phyloP scores from a whole-genome alignment of 805 yeast species.

The Monosporozyma aquatica region DNA sequence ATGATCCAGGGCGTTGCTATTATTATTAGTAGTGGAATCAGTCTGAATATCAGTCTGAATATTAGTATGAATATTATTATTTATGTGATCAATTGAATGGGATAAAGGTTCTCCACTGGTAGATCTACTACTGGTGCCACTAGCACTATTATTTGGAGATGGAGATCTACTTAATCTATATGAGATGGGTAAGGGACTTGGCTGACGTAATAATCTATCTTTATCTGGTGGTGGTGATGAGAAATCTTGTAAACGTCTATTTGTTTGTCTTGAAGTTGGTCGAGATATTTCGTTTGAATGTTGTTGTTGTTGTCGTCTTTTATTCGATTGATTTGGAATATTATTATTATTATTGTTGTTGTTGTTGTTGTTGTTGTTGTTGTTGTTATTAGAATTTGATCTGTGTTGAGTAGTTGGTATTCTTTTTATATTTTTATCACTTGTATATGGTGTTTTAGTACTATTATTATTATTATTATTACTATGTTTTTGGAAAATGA shows the following conservation, averaged over 20 bases:
- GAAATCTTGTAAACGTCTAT: background rate
- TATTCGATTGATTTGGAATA: background rate
- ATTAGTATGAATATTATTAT: too few species aligned
- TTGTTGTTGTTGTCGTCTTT: conserved; percentile 1
- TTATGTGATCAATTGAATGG: background rate
- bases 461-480: conserved; percentile 5
- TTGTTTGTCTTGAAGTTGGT: background rate
- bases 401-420: too few species aligned
- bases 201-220: conserved; percentile 1
- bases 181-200: background rate
- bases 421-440: background rate
- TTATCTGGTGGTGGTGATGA: background rate
- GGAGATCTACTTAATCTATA: conserved; percentile 1
- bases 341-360: background rate
- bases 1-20: too few species aligned
- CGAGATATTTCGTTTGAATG: background rate
- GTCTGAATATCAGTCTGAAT: too few species aligned
- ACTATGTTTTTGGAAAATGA: conserved; percentile 23
- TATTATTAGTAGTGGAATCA: too few species aligned
- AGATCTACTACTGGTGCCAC: conserved; percentile 1
- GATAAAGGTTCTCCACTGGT: background rate
- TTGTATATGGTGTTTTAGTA: background rate
- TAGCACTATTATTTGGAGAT: conserved; percentile 1
- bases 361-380: background rate
- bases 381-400: background rate